Conservation (phyloP, 2,329 filamentous ascomycete genomes). For the Nigrospora osmanthi region DNA sequence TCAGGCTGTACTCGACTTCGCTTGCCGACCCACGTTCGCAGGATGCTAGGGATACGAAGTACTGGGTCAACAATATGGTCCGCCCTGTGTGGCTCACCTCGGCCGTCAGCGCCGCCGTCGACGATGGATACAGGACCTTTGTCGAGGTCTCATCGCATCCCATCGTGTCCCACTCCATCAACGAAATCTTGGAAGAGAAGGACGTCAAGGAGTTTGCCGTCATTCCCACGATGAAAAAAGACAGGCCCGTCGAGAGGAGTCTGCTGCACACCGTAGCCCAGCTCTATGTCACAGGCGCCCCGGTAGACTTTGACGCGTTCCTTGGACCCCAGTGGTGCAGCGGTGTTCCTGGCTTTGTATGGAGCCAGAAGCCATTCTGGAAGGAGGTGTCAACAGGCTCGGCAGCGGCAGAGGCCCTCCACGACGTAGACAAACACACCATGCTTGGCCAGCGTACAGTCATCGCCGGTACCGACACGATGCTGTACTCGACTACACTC, state of each 20-base stretch:
- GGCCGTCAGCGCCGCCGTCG: constrained; percentile 19
- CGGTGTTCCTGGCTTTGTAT: constrained; percentile 15
- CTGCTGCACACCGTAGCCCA: constrained; percentile 9
- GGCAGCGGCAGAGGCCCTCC: constrained; percentile 2
- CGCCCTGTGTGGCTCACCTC: constrained; percentile 24
- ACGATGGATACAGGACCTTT: constrained; percentile 29
- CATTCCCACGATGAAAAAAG: constrained; percentile 22
- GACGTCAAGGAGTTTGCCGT: constrained; percentile 17
- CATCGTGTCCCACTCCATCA: constrained; percentile 31
- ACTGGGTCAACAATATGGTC: constrained; percentile 31
- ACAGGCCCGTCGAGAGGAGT: constrained; percentile 17
- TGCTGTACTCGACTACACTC: constrained; percentile 25
- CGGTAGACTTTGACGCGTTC: constrained; percentile 12
- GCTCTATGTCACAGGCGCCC: neutral
- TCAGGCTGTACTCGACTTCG: constrained; percentile 28
- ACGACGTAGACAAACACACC: constrained; percentile 25
- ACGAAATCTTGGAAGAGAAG: constrained; percentile 23
- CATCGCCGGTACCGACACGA: constrained; percentile 18
- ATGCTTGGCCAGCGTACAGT: constrained; percentile 21
- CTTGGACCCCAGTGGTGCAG: constrained; percentile 14
- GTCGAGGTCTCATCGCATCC: constrained; percentile 33
- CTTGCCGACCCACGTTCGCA: constrained; percentile 12
- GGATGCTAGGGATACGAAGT: constrained; percentile 17
- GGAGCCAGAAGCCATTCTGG: constrained; percentile 15
- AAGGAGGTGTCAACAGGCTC: constrained; percentile 11